Base-by-base conservation (phyloP, 768 basidiomycete genomes). In the Lentinula sp. region DNA sequence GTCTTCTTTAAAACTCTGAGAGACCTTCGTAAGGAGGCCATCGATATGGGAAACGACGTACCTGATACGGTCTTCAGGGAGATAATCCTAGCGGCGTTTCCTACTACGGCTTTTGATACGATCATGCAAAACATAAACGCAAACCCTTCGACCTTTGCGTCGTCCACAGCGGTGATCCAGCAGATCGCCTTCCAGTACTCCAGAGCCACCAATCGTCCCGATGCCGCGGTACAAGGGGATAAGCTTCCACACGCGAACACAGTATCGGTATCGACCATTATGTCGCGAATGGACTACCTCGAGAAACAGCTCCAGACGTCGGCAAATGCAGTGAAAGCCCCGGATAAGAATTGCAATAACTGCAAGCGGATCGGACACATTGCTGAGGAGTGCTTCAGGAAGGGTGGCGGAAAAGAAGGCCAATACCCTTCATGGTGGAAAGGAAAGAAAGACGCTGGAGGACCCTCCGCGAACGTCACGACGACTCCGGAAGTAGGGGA, bases 41-140 rank as follows among this genome's bases (percentile, higher is more conserved):
- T 21, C 21, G 21, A 21, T 21, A 21, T 7, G 23, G 50, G 50
- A 35, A 52, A 16, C 32, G 16, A 31, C 37, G 37, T 37, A 15
- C 9, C 23, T 35, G 54, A 56, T 18, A 35, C 5, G n/a, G 10
- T 10, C 13, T 56, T 56, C 35, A 34, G 35, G 18, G 18, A 21
- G 10, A 35, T 56, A 5, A 40, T 56, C 16, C 32, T 56, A 9
- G 54, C 54, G 9, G 54, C 54, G 5, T 56, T 56, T 32, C 54
- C 54, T 21, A 21, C 21, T 21, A 21, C 21, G 21, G 21, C 21
- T 21, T 21, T 21, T 21, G 21, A 21, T 21, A 56, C 35, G 6
- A 56, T 56, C 37, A 34, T 56, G 23, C 54, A 56, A 21, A 56
- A 56, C 54, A 56, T 56, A 18, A 56, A 18, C 18, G 43, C 43